Evolutionary conservation across 495 filamentous ascomycete genomes (phyloP), one percentile per base, ranked within the genome.

Genomic region (Friedmanniomyces simplex): DNA sequence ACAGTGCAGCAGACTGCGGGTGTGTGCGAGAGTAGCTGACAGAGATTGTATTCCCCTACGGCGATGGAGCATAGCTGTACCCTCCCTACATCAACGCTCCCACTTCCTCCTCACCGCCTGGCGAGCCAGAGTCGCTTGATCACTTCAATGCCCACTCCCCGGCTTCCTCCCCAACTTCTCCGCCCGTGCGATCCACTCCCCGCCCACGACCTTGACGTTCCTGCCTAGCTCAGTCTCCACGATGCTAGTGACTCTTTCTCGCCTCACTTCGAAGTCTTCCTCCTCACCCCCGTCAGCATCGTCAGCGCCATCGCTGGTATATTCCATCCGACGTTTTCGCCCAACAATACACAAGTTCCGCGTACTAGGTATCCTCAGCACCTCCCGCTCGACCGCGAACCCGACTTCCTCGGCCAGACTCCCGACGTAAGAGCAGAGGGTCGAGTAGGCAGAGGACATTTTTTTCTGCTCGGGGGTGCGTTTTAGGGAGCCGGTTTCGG

Each of bases 321-420:
- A 36, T 52, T 45, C 12, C 8, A 30, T 39, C 14, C 24, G 26
- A 26, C 24, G 21, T 8, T 45, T 49, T 13, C 72, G 57, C 4
- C 91, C 91, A 58, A 96, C 60, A 25, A 98, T 72, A 0, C 79
- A 88, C 21, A 83, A 77, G 70, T 97, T 96, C 58, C 94, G 75
- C 41, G 91, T 95, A 68, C 88, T 93, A 11, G 91, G 91, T 53
- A 96, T 94, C 39, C 88, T 74, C 49, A 98, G 66, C 72, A 87
- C 79, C 53, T 91, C 89, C 55, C 76, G 84, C 67, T 96, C 88
- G 6, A 87, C 77, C 2, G 77, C 75, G 76, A 82, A 96, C 0
- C 88, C 90, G 52, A 87, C 74, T 25, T 87, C 82, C 16, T 65
- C 66, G 0, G 87, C 81, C 28, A 98, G 75, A 34, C 71, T 65